phyloP scores from a whole-genome alignment of 306 rosid species.

The Morella rubra region DNA sequence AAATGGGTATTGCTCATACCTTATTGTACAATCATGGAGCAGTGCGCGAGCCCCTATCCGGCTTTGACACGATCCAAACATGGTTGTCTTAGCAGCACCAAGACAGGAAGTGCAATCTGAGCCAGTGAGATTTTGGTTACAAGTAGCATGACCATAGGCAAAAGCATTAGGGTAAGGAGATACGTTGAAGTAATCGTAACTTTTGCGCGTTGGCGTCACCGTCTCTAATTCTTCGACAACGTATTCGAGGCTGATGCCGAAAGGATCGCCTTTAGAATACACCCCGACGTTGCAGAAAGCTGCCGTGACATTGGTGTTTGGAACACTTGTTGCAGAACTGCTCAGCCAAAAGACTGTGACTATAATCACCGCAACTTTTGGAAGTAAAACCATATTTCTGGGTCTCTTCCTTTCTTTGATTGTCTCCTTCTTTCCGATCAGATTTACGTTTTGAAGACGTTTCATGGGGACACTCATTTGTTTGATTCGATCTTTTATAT shows the following conservation, averaged over 20 bases:
- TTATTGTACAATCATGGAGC: conserved; percentile 56
- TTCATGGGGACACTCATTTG: too few species aligned
- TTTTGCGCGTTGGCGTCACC: conserved; percentile 26
- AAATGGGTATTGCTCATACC: conserved; percentile 85
- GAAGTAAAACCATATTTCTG: conserved; percentile 29
- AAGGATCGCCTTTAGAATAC: conserved; percentile 62
- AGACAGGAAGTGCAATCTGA: conserved; percentile 65
- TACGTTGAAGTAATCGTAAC: conserved; percentile 46
- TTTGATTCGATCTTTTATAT: too few species aligned
- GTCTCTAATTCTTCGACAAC: conserved; percentile 46
- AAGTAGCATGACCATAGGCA: conserved; percentile 70
- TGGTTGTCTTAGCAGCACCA: conserved; percentile 45
- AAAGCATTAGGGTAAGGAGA: conserved; percentile 74
- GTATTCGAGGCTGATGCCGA: conserved; percentile 44
- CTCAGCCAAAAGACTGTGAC: conserved; percentile 25
- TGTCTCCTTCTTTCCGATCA: background rate
- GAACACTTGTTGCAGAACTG: conserved; percentile 29
- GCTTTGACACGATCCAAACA: conserved; percentile 42
- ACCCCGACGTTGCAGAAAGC: conserved; percentile 53
- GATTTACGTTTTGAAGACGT: background rate
- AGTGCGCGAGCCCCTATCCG: conserved; percentile 62
- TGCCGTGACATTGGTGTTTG: conserved; percentile 38
- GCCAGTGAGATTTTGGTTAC: conserved; percentile 52
- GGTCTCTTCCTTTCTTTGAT: background rate
- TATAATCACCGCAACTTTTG: conserved; percentile 23